Conservation (phyloP, 805 yeast species). For the Ogataea parapolymorpha region DNA sequence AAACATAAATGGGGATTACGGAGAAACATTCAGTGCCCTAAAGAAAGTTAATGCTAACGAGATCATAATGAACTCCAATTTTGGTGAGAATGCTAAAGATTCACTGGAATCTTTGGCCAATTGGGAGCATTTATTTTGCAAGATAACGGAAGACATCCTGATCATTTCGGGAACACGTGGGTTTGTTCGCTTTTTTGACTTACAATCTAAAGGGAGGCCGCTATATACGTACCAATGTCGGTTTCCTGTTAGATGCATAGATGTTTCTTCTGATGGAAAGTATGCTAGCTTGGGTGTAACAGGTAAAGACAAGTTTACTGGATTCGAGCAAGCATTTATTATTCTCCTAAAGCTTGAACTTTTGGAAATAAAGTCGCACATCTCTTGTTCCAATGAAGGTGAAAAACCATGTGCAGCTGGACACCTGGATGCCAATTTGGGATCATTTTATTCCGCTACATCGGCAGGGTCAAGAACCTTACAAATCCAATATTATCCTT, state of each 20-base stretch:
- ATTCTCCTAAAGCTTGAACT: constrained; percentile 42
- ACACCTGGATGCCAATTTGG: too few relatives aligned
- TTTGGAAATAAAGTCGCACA: neutral
- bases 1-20: constrained; percentile 64
- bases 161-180: constrained; percentile 75
- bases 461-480: constrained; percentile 8
- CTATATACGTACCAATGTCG: constrained; percentile 66
- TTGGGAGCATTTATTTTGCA: constrained; percentile 63
- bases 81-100: constrained; percentile 26
- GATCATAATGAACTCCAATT: constrained; percentile 29
- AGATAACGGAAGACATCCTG: constrained; percentile 54
- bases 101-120: constrained; percentile 35
- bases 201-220: constrained; percentile 54
- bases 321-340: constrained; percentile 73
- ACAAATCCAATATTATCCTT: constrained; percentile 23
- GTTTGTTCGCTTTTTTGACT: constrained; percentile 60
- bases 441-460: too few relatives aligned
- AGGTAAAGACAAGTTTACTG: constrained; percentile 66
- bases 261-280: constrained; percentile 61
- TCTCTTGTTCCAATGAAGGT: too few relatives aligned
- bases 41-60: constrained; percentile 20
- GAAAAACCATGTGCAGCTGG: too few relatives aligned
- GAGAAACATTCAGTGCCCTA: constrained; percentile 43
- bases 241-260: constrained; percentile 77
- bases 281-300: constrained; percentile 79